Evolutionary conservation across 805 yeast genomes (phyloP), one percentile per base, ranked within the genome.

Genomic region (Candida easanensis): DNA sequence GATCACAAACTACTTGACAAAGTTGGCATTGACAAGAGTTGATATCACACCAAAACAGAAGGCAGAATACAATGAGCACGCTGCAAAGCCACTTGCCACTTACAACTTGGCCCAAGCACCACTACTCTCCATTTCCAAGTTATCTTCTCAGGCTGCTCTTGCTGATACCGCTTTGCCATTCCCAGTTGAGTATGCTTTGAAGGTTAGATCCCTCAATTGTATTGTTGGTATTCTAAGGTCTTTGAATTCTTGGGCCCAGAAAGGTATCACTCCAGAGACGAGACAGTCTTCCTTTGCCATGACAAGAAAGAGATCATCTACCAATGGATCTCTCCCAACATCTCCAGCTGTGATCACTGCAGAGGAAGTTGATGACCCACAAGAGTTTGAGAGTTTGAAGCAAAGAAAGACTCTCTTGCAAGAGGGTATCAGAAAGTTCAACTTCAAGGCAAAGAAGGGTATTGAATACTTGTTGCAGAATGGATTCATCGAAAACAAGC

Each of bases 371-470:
- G 95, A 85, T 57, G 88, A 83, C 53, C 90, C 95, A 1, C 74
- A 77, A 17, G 95, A 88, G 62, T 91, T 93, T 63, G 97, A 90
- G 54, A 79, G 74, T 38, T 74, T 82, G 52, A 95, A 93, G 57
- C 85, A 80, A 54, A 73, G 91, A 45, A 93, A 93, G 62, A 88
- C 85, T 26, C 84, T 84, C 3, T 69, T 91, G 28, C 71, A 84
- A 19, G 93, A 87, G 46, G 90, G 90, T 41, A 75, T 88, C 14
- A 75, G 76, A 46, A 79, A 80, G 44, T 93, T 93, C 70, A 90
- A 89, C 60, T 85, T 73, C 63, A 86, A 86, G 49, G 95, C 97
- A 1, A 83, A 84, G 57, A 80, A 75, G 39, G 99, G 98, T 1
- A 66, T 93, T 43, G 71, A 73, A 22, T 71, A 68, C 44, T 72